Conservation (phyloP, 2,329 filamentous ascomycete species). For the Xylariales sp. region DNA sequence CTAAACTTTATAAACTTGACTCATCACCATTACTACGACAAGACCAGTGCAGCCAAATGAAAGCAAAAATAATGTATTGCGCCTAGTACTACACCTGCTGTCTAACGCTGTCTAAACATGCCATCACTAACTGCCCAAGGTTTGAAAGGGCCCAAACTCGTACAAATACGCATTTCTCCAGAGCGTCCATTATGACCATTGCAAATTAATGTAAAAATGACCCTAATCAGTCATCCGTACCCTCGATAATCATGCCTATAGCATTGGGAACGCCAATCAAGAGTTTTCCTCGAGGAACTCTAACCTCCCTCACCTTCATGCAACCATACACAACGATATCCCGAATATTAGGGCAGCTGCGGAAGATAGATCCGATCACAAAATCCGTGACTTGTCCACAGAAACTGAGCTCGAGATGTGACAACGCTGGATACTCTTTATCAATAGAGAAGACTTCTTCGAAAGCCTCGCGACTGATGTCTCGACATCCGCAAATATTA, state of each 20-base stretch:
- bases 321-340: conserved; percentile 62
- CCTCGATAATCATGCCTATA: conserved; percentile 36
- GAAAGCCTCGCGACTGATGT: conserved; percentile 70
- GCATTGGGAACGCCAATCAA: conserved; percentile 38
- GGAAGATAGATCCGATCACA: conserved; percentile 60
- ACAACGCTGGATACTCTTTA: conserved; percentile 62
- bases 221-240: conserved; percentile 28
- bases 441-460: conserved; percentile 64
- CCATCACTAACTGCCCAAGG: too few relatives aligned
- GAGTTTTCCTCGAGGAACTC: conserved; percentile 35
- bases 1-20: too few relatives aligned
- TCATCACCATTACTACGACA: too few relatives aligned
- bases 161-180: too few relatives aligned
- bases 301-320: conserved; percentile 46
- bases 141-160: too few relatives aligned
- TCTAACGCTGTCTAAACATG: too few relatives aligned
- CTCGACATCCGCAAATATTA: conserved; percentile 79
- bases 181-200: too few relatives aligned
- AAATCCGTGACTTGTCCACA: conserved; percentile 64
- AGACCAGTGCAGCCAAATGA: too few relatives aligned
- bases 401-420: conserved; percentile 74
- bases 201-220: too few relatives aligned
- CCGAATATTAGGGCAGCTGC: conserved; percentile 55
- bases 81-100: too few relatives aligned
- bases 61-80: too few relatives aligned